Evolutionary conservation across 1,284 basidiomycete species (phyloP), one percentile per base, ranked within the genome.

Genomic region (Sporisorium iseilematis-ciliati): DNA sequence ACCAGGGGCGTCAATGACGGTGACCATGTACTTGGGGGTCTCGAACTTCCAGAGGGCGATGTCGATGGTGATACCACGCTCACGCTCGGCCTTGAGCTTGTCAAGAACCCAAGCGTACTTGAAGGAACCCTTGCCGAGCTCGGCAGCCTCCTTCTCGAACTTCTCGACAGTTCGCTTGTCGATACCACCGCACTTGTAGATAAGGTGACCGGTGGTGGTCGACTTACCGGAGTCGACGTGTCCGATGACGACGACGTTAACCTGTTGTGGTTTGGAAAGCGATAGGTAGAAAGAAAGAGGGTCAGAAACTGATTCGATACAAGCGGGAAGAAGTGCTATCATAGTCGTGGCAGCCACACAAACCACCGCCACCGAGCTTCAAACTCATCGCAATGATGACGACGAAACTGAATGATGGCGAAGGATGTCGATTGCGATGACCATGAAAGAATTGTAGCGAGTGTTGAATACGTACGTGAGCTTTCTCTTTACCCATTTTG

Each of bases 181-280:
- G 89, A 99, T 99, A 94, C 97, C 97, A 92, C 96, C 96, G 88
- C 96, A 99, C 92, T 99, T 98, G 94, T 98, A 98, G 91, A 99
- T 99, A 89, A 99, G 90, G 90, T 99, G 97, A 85, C 97, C 97
- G 86, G 97, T 99, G 87, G 96, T 99, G 88, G 96, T 99, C 79
- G 95, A 98, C 90, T 98, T 98, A 84, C 96, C 86, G 57, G 82
- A 84, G 80, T 85, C 82, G 81, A 83, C 82, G 78, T 85, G 83
- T 71, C 83, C 83, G 65, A 85, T 85, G 61, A 85, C 83, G 79
- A 85, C 83, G 74, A 85, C 78, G 83, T 85, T 85, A 79, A 85
- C 82, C 78, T 84, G 71, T 77, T 41, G 51, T 18, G 57, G 25
- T 35, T 45, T 45, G 46, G 26, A 46, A 29, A 42, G 45, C 31